These are phyloP conservation scores for Coemansia sp. DNA, from an alignment of 192 early-diverging fungal species.

Conservation along the genomic window DNA sequence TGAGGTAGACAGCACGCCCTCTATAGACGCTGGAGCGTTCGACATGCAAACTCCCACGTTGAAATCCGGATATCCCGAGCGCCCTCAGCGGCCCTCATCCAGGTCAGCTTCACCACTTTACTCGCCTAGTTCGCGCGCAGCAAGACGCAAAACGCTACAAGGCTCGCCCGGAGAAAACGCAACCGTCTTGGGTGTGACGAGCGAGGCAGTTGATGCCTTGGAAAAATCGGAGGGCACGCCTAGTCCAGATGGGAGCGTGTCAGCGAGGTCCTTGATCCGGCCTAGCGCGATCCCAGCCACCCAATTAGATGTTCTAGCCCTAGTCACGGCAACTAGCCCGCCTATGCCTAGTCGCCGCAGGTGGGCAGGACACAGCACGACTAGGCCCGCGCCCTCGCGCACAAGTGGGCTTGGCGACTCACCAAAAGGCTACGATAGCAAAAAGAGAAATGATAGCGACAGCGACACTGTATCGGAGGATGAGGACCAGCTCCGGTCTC, in stretches of 20 bases:
- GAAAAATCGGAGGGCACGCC: not conserved
- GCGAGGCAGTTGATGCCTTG: not conserved
- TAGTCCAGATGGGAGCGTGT: not conserved
- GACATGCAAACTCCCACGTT: not conserved
- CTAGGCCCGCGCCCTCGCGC: slow-evolving; percentile 16
- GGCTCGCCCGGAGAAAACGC: not conserved
- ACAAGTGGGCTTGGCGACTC: not conserved
- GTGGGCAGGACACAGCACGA: slow-evolving; percentile 35
- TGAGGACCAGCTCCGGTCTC: slow-evolving; percentile 38
- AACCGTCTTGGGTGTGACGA: not conserved
- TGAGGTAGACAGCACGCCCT: not conserved
- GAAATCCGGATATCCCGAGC: not conserved
- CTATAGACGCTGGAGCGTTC: not conserved
- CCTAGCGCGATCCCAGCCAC: slow-evolving; percentile 35
- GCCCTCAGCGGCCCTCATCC: not conserved
- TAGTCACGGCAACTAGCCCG: slow-evolving; percentile 54
- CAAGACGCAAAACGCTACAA: slow-evolving; percentile 16
- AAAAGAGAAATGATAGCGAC: slow-evolving; percentile 14
- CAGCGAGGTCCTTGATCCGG: not conserved
- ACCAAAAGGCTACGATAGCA: not conserved
- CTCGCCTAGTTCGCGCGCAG: slow-evolving; percentile 45
- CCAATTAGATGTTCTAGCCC: slow-evolving; percentile 49
- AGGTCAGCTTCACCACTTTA: slow-evolving; percentile 30
- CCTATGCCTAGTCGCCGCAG: slow-evolving; percentile 48
- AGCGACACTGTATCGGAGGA: slow-evolving; percentile 52